Evolutionary conservation across 257 asterid species (phyloP), one percentile per base, ranked within the genome.

Genomic region (Lavandula angustifolia): DNA sequence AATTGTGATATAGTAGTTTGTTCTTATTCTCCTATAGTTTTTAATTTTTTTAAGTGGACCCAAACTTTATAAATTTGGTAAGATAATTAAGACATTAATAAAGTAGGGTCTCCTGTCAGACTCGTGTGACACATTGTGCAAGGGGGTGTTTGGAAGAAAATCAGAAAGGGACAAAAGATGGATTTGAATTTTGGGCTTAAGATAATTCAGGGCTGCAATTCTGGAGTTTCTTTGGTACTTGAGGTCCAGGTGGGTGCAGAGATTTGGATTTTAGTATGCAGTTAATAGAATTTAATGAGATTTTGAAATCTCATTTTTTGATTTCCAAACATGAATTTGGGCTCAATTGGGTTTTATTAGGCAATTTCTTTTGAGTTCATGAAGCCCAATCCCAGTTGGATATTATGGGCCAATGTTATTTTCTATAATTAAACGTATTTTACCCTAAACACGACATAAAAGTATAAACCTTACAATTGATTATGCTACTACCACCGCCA

Each of bases 121-220:
- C 76, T 60, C 69, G 77, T 84, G 80, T 65, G 77, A 78, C 74
- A 74, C 64, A 52, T 64, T 80, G 76, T 72, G 62, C 68, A 78
- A 62, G 76, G 60, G 81, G 85, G 73, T 78, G 80, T 79, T 77
- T 79, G 85, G 75, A 68, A 67, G 60, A 70, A 78, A 70, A 67
- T 53, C 74, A 76, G 76, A 76, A 72, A 67, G 48, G 64, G 49
- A 55, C 69, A 66, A 70, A 70, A 17, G 35, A 43, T 38, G 54
- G 64, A 71, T 62, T 38, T 64, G 71, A 71, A 62, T 43, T 61
- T 62, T 70, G 55, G 40, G 12, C n/a, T 17, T 41, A 40, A 40
- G 13, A 27, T 34, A 42, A 48, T 6, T 46, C 44, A 37, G 63
- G 34, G 61, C 67, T 50, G 62, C 62, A 33, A 54, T 53, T 53